phyloP scores from a whole-genome alignment of 2,329 filamentous ascomycete genomes.

The Ophiostoma populinum region DNA sequence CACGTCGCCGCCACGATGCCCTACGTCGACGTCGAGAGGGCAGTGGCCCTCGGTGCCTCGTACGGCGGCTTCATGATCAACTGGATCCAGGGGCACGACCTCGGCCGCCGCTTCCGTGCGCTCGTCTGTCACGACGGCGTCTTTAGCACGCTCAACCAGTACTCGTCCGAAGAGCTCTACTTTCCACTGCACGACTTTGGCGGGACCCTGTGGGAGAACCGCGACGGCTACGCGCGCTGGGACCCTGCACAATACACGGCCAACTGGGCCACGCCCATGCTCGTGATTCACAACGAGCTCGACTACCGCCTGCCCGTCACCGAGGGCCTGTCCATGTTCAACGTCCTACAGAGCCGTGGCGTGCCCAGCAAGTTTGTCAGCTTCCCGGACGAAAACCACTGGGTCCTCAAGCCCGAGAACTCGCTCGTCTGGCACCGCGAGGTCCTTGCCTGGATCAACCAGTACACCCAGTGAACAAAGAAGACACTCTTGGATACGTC shows the following conservation, averaged over 20 bases:
- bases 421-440: conserved; percentile 77
- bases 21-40: conserved; percentile 50
- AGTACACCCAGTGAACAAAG: conserved; percentile 28
- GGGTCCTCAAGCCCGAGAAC: conserved; percentile 87
- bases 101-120: conserved; percentile 73
- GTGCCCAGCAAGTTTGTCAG: conserved; percentile 63
- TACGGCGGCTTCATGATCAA: conserved; percentile 71
- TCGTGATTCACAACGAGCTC: conserved; percentile 72
- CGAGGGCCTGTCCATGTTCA: conserved; percentile 74
- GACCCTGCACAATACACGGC: conserved; percentile 45
- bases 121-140: conserved; percentile 80
- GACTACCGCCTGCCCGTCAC: conserved; percentile 78
- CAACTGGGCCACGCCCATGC: conserved; percentile 72
- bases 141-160: conserved; percentile 53
- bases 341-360: conserved; percentile 58
- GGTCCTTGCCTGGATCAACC: conserved; percentile 63
- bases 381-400: conserved; percentile 64
- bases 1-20: conserved; percentile 47
- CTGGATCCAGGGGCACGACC: conserved; percentile 77
- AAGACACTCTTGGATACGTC: too few relatives aligned
- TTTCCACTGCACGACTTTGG: conserved; percentile 53
- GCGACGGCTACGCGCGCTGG: conserved; percentile 49
- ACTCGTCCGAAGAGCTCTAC: conserved; percentile 51
- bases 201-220: conserved; percentile 42
- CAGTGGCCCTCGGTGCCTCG: conserved; percentile 58